Evolutionary conservation across 2,329 filamentous ascomycete species (phyloP).

Genomic region (Xylariaceae sp.): DNA sequence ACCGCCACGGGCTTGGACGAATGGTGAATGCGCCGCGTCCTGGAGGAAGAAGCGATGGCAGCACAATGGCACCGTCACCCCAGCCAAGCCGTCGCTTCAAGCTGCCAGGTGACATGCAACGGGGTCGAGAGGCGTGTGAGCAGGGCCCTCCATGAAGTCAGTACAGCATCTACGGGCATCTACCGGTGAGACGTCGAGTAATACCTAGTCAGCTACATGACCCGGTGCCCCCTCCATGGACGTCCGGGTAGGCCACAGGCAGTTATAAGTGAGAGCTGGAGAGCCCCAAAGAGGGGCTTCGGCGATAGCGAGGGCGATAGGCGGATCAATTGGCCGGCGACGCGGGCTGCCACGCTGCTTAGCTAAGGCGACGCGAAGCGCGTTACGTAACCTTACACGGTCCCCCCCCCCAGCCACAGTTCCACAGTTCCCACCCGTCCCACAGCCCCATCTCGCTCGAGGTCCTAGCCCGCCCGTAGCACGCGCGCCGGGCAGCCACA

Average conservation of each 20-base stretch:
- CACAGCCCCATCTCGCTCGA: no score
- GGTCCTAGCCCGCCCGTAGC: no score
- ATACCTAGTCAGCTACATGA: no score
- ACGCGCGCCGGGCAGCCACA: no score
- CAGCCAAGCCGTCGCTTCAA: background rate
- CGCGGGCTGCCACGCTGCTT: background rate
- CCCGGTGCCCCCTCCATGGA: no score
- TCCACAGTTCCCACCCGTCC: no score
- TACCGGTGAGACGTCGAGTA: background rate
- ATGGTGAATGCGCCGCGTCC: constrained; percentile 3
- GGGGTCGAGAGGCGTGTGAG: background rate
- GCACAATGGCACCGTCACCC: background rate
- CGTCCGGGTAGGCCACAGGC: no score
- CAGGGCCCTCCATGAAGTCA: background rate
- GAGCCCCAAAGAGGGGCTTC: background rate
- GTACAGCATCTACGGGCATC: background rate
- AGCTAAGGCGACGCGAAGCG: background rate
- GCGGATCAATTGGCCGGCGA: background rate
- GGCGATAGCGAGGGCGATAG: background rate
- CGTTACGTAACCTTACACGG: no score
- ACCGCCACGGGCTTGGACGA: background rate
- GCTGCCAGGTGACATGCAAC: background rate
- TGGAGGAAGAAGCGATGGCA: background rate
- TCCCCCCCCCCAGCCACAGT: no score
- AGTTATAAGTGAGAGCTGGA: no score